These are phyloP conservation scores for Aspergillus tanneri DNA, from an alignment of 2,329 filamentous ascomycete genomes.

Conservation along the genomic window DNA sequence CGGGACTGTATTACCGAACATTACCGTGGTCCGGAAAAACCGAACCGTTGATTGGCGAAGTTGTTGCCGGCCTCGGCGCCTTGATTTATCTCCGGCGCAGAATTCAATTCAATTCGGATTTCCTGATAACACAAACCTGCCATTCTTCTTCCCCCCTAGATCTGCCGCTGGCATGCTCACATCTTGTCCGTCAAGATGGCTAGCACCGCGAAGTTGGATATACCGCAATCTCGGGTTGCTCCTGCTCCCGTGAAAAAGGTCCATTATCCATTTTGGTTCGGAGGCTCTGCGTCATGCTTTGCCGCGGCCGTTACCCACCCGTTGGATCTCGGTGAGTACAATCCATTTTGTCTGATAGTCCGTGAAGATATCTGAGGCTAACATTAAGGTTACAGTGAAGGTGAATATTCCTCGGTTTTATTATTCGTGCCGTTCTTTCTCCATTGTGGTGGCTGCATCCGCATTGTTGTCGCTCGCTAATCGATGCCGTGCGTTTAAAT, in stretches of 20 bases:
- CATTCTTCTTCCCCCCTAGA: constrained; percentile 4
- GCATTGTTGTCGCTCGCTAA: constrained; percentile 8
- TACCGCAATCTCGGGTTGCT: constrained; percentile 24
- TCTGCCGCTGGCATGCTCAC: constrained; percentile 19
- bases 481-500: constrained; percentile 15
- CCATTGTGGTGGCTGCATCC: constrained; percentile 4
- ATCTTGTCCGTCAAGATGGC: constrained; percentile 34
- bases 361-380: constrained; percentile 14
- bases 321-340: constrained; percentile 75
- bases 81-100: constrained; percentile 36
- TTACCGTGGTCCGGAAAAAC: constrained; percentile 22
- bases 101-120: no score
- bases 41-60: constrained; percentile 34
- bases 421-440: no score
- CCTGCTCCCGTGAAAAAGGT: constrained; percentile 36
- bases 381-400: constrained; percentile 52
- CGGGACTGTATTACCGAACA: constrained; percentile 24
- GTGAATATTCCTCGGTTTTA: constrained; percentile 31
- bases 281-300: constrained; percentile 88
- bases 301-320: constrained; percentile 91
- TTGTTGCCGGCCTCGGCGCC: constrained; percentile 25
- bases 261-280: constrained; percentile 89
- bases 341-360: constrained; percentile 1
- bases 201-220: constrained; percentile 34
- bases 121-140: constrained; percentile 6